Evolutionary conservation across 2,329 filamentous ascomycete species (phyloP).

Genomic region (Hirsutella rhossiliensis): DNA sequence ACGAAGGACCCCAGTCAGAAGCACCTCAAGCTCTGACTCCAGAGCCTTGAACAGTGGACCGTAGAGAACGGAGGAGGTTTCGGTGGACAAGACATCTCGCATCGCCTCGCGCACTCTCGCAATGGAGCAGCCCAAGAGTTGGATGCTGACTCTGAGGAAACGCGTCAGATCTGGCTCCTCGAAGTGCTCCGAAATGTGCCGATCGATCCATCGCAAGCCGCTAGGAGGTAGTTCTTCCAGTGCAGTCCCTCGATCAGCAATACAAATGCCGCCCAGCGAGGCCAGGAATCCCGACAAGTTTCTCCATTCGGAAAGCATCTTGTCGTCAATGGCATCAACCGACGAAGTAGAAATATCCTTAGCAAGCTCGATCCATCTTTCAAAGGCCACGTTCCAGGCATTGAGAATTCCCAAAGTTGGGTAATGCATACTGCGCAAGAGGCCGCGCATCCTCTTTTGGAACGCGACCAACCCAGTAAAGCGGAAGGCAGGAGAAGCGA

Average conservation of each 20-base stretch:
- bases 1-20: constrained; percentile 45
- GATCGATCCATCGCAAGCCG: constrained; percentile 53
- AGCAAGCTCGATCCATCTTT: constrained; percentile 51
- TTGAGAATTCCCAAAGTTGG: constrained; percentile 55
- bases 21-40: constrained; percentile 49
- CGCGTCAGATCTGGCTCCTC: constrained; percentile 48
- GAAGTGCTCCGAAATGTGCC: constrained; percentile 42
- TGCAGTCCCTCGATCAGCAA: constrained; percentile 42
- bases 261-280: constrained; percentile 54
- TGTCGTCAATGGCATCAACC: constrained; percentile 41
- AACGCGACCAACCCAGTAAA: constrained; percentile 60
- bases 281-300: constrained; percentile 59
- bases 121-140: constrained; percentile 52
- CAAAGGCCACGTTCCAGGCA: constrained; percentile 55
- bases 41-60: constrained; percentile 52
- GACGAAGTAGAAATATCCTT: constrained; percentile 47
- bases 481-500: constrained; percentile 50
- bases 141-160: constrained; percentile 52
- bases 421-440: constrained; percentile 47
- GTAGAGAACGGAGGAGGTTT: constrained; percentile 50
- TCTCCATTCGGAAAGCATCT: constrained; percentile 49
- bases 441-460: constrained; percentile 50
- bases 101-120: constrained; percentile 55
- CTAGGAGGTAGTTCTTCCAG: constrained; percentile 46
- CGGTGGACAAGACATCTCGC: constrained; percentile 52